phyloP scores from a whole-genome alignment of 2,329 filamentous ascomycete genomes.

The Akanthomyces uredinophilus region DNA sequence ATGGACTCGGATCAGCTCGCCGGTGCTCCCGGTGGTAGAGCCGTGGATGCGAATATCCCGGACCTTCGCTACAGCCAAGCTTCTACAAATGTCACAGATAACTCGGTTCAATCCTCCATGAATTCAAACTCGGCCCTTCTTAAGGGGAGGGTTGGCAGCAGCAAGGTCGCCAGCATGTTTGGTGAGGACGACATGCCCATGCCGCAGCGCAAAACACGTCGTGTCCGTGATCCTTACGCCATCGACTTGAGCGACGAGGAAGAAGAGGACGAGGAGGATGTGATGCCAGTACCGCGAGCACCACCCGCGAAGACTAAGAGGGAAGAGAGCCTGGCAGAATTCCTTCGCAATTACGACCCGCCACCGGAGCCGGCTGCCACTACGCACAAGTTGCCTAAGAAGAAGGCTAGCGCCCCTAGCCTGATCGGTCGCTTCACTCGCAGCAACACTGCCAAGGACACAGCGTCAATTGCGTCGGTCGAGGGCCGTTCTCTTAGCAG shows the following conservation, averaged over 20 bases:
- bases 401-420: conserved; percentile 59
- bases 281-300: conserved; percentile 32
- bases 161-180: conserved; percentile 33
- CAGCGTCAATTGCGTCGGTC: conserved; percentile 22
- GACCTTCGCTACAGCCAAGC: conserved; percentile 52
- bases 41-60: conserved; percentile 52
- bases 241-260: conserved; percentile 75
- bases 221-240: conserved; percentile 86
- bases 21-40: conserved; percentile 48
- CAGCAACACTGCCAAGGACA: conserved; percentile 25
- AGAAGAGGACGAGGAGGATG: conserved; percentile 50
- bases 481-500: conserved; percentile 35
- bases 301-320: conserved; percentile 32
- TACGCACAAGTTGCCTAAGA: conserved; percentile 44
- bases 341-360: conserved; percentile 64
- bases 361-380: conserved; percentile 46
- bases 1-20: conserved; percentile 79
- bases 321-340: conserved; percentile 69
- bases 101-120: conserved; percentile 59
- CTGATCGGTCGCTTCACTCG: conserved; percentile 55
- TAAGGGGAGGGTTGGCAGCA: conserved; percentile 34
- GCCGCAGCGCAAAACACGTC: conserved; percentile 68
- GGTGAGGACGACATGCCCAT: conserved; percentile 51
- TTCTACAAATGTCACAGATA: conserved; percentile 53
- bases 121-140: conserved; percentile 71